Conservation (phyloP, 1,139 yeast genomes). For the Scheffersomyces segobiensis region DNA sequence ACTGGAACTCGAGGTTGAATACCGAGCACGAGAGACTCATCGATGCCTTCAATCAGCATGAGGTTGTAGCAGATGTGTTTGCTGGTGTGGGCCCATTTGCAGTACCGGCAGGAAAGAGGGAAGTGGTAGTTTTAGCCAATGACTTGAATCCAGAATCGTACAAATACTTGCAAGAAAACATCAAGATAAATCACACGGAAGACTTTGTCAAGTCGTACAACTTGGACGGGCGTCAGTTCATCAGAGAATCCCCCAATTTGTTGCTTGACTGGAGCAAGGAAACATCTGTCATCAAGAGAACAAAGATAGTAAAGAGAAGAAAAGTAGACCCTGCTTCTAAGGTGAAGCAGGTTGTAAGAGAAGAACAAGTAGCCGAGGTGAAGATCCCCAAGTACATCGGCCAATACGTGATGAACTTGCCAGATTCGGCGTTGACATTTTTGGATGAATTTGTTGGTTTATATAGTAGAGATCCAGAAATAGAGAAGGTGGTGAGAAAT, state of each 20-base stretch:
- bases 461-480: constrained; percentile 42
- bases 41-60: constrained; percentile 55
- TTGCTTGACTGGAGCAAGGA: constrained; percentile 40
- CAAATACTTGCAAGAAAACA: constrained; percentile 67
- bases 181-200: constrained; percentile 60
- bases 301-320: constrained; percentile 32
- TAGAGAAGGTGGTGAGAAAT: constrained; percentile 30
- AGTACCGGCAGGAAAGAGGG: constrained; percentile 89
- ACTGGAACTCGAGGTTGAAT: constrained; percentile 95
- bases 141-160: constrained; percentile 90
- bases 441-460: constrained; percentile 75
- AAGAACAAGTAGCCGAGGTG: constrained; percentile 27
- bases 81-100: constrained; percentile 99
- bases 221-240: constrained; percentile 82
- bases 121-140: constrained; percentile 80
- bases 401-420: constrained; percentile 93
- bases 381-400: constrained; percentile 60
- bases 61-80: constrained; percentile 90
- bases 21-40: constrained; percentile 91
- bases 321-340: constrained; percentile 24
- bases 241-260: constrained; percentile 56
- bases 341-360: constrained; percentile 18
- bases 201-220: constrained; percentile 65
- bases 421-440: constrained; percentile 90
- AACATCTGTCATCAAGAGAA: constrained; percentile 26